These are phyloP conservation scores for Solanum commersonii DNA, from an alignment of 257 asterid species.

Conservation along the genomic window DNA sequence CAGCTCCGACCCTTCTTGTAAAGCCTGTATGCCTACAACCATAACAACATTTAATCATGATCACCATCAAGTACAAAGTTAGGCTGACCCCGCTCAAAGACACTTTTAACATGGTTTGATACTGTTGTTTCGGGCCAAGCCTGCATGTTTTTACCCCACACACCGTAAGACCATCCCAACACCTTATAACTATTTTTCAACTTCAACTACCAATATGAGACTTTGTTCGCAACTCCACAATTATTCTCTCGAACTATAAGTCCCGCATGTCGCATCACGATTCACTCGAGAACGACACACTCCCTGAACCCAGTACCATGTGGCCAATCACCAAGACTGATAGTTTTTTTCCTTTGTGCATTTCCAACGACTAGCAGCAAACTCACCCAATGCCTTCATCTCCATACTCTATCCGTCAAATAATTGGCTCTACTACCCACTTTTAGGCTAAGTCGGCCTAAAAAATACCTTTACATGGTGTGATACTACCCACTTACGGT, in stretches of 20 bases:
- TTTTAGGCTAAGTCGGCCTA: not conserved
- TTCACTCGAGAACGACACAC: not conserved
- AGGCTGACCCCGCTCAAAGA: not conserved
- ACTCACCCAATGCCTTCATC: not conserved
- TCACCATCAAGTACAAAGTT: not conserved
- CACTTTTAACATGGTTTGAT: not conserved
- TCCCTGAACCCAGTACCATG: not conserved
- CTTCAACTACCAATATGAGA: not conserved
- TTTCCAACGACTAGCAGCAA: too few relatives aligned
- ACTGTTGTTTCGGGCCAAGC: not conserved
- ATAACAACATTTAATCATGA: not conserved
- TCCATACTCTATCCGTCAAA: not conserved
- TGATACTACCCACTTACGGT: too few relatives aligned
- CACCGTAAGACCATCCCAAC: not conserved
- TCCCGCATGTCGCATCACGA: not conserved
- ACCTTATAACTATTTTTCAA: not conserved
- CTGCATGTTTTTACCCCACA: not conserved
- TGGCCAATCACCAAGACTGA: not conserved
- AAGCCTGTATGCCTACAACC: conserved; percentile 60
- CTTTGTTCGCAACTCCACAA: not conserved
- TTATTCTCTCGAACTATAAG: not conserved
- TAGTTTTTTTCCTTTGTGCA: not conserved
- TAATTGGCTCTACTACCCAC: not conserved
- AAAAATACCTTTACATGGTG: not conserved
- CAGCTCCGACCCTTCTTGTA: conserved; percentile 60